phyloP scores from a whole-genome alignment of 139 green algal species.

The Chlamydomonas applanata region DNA sequence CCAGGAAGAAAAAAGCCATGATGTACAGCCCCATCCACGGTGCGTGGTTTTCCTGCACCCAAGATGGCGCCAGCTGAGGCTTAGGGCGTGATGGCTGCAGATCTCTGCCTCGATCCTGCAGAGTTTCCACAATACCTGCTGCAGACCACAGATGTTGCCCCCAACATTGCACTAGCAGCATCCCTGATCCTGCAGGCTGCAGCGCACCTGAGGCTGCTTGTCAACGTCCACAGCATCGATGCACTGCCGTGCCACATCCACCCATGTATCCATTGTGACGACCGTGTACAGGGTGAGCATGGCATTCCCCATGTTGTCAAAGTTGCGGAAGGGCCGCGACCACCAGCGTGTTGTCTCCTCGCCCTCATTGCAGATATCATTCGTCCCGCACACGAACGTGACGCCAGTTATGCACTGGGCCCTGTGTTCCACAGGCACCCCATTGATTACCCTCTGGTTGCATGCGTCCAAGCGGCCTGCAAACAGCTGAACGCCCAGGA shows the following conservation, averaged over 20 bases:
- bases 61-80: no score
- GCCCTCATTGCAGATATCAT: no score
- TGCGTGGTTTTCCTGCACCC: slow-evolving; percentile 4
- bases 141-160: no score
- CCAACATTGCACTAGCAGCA: background rate
- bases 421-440: background rate
- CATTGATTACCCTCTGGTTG: slow-evolving; percentile 23
- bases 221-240: slow-evolving; percentile 44
- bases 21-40: slow-evolving; percentile 30
- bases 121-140: no score
- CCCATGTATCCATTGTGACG: slow-evolving; percentile 60
- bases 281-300: slow-evolving; percentile 57
- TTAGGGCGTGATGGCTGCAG: no score
- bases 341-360: slow-evolving; percentile 9
- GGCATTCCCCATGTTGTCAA: slow-evolving; percentile 52
- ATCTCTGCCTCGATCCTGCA: no score
- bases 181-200: no score
- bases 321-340: slow-evolving; percentile 47
- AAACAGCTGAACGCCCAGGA: slow-evolving; percentile 55
- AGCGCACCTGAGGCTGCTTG: slow-evolving; percentile 34
- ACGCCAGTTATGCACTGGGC: background rate
- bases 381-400: no score
- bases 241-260: slow-evolving; percentile 52
- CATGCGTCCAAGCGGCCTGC: slow-evolving; percentile 33
- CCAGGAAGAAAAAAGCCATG: slow-evolving; percentile 43